Evolutionary conservation across 257 asterid genomes (phyloP).

Genomic region (Solanum habrochaites): DNA sequence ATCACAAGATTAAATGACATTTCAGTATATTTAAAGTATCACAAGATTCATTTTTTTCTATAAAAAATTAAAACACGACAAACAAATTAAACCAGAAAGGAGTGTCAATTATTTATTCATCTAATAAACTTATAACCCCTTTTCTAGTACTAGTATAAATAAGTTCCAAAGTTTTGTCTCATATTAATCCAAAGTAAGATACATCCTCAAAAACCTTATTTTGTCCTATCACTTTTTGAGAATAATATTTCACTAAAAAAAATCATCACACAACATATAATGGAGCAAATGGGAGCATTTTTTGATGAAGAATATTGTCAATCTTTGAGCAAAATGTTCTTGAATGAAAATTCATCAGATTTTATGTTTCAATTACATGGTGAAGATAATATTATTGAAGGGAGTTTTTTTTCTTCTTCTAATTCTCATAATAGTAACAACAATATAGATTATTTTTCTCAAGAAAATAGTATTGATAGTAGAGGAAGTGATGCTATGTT

Average conservation of each 20-base stretch:
- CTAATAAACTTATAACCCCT: background rate
- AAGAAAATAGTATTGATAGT: conserved; percentile 24
- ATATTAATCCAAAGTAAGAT: conserved; percentile 4
- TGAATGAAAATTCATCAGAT: conserved; percentile 30
- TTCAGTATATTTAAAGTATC: no score
- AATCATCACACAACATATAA: background rate
- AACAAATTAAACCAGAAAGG: background rate
- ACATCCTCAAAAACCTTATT: background rate
- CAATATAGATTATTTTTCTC: conserved; percentile 18
- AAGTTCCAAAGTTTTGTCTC: conserved; percentile 5
- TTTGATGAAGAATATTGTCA: conserved; percentile 64
- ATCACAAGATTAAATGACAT: background rate
- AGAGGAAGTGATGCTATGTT: background rate
- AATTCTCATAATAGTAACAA: background rate
- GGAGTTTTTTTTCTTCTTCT: background rate
- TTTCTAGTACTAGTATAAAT: conserved; percentile 29
- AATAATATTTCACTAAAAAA: background rate
- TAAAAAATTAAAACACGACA: background rate
- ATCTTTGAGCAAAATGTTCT: conserved; percentile 42
- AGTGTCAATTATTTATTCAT: conserved; percentile 12
- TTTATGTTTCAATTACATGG: conserved; percentile 20
- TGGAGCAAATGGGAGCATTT: conserved; percentile 47
- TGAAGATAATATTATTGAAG: background rate
- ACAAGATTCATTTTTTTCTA: background rate
- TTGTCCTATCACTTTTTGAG: background rate